Conservation (phyloP, 2,329 filamentous ascomycete species). For the Sporothrix variecibatus region DNA sequence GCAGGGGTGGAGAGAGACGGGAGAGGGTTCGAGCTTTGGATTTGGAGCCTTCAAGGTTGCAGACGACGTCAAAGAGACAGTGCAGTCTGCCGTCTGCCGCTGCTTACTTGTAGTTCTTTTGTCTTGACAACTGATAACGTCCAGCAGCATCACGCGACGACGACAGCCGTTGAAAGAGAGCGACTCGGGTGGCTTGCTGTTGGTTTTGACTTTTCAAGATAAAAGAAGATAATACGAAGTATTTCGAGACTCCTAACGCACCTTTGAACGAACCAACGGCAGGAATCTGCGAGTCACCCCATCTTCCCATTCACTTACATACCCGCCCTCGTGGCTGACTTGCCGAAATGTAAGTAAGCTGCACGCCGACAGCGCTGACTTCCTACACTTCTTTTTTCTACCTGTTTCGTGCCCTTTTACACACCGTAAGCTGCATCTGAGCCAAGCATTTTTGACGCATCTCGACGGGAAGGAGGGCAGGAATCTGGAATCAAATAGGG, state of each 20-base stretch:
- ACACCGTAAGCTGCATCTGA: neutral
- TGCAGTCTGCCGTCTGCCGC: neutral
- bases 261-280: neutral
- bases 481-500: neutral
- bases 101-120: too few relatives aligned
- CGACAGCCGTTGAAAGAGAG: neutral
- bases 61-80: neutral
- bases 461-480: neutral
- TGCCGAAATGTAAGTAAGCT: neutral
- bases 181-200: neutral
- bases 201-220: neutral
- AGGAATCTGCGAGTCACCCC: neutral
- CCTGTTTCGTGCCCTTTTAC: neutral
- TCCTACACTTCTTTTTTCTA: neutral
- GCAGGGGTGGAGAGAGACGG: neutral
- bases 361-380: neutral
- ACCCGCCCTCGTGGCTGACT: neutral
- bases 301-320: neutral
- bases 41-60: neutral
- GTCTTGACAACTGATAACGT: neutral
- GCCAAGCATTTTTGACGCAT: neutral
- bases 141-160: neutral
- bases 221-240: neutral
- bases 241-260: too few relatives aligned
- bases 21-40: neutral